Evolutionary conservation across 352 stramenopile species (phyloP), one percentile per base, ranked within the genome.

Genomic region (Phytophthora pistaciae): DNA sequence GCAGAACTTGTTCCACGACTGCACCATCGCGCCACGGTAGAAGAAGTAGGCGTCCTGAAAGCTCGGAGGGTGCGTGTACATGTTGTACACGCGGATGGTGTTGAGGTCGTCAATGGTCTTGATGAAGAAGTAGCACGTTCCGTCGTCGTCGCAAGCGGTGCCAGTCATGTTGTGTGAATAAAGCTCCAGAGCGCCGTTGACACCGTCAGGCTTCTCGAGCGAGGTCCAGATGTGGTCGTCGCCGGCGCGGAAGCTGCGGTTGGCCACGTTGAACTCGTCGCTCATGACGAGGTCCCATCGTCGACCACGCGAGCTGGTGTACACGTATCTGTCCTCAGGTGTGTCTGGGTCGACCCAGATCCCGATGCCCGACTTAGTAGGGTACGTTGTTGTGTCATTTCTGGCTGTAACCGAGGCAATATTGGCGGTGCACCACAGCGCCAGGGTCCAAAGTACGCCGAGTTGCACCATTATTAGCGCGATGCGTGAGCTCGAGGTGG

Each of bases 1-100:
- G 77, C 92, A 98, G 69, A 98, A 98, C 56, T 98, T 98, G 70
- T 98, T 98, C 94, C 94, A 98, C 0, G 77, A 88, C 70, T 98
- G 92, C 1, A 98, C 57, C 90, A 98, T 96, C 10, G 84, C 95
- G 10, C 81, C 87, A 10, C 83, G 80, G 49, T 83, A 83, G 70
- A 73, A 80, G 56, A 83, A 83, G n/a, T 69, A 63, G 5, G 64
- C 60, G 33, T 78, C 68, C 1, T 74, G 25, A 54, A 69, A 84
- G 0, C 63, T 56, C 0, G 79, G 79, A 40, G 79, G 79, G 21
- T 76, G 67, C 14, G 44, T 74, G 58, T 84, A 87, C 64, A 67
- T 74, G 52, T 98, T 84, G 49, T 93, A 96, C 23, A 91, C 88
- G 5, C 66, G 70, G 25, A 88, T 74, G 9, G 65, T 66, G 36